Evolutionary conservation across 257 asterid species (phyloP).

Genomic region (Salvia hispanica): DNA sequence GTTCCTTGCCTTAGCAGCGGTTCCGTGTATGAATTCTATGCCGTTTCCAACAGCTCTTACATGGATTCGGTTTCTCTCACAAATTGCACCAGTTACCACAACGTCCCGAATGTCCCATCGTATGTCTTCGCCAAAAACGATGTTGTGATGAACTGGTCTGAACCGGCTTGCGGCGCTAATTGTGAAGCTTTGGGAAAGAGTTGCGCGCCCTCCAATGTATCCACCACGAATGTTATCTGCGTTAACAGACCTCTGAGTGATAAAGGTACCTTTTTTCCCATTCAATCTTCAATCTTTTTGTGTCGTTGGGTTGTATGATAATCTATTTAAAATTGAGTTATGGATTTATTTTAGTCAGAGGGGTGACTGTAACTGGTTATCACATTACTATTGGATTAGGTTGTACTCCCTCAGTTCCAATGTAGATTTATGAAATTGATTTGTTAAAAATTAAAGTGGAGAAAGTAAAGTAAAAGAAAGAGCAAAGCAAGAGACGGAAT

Average conservation of each 20-base stretch:
- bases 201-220: slow-evolving; percentile 25
- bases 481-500: no score
- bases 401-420: no score
- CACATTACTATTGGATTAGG: no score
- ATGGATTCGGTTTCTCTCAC: slow-evolving; percentile 1
- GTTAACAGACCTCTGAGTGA: background rate
- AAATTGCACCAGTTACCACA: slow-evolving; percentile 44
- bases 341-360: no score
- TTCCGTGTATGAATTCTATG: background rate
- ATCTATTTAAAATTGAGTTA: no score
- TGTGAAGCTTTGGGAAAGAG: slow-evolving; percentile 40
- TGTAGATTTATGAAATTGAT: no score
- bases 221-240: slow-evolving; percentile 21
- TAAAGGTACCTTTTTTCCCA: slow-evolving; percentile 22
- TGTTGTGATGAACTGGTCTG: slow-evolving; percentile 43
- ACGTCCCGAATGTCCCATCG: slow-evolving; percentile 34
- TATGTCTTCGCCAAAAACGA: background rate
- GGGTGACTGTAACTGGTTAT: no score
- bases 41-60: background rate
- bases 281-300: no score
- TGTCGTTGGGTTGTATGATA: no score
- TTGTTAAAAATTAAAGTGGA: no score
- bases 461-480: no score
- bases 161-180: slow-evolving; percentile 41
- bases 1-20: background rate